Evolutionary conservation across 2,329 filamentous ascomycete genomes (phyloP).

Genomic region (Pseudofabraea citricarpa): DNA sequence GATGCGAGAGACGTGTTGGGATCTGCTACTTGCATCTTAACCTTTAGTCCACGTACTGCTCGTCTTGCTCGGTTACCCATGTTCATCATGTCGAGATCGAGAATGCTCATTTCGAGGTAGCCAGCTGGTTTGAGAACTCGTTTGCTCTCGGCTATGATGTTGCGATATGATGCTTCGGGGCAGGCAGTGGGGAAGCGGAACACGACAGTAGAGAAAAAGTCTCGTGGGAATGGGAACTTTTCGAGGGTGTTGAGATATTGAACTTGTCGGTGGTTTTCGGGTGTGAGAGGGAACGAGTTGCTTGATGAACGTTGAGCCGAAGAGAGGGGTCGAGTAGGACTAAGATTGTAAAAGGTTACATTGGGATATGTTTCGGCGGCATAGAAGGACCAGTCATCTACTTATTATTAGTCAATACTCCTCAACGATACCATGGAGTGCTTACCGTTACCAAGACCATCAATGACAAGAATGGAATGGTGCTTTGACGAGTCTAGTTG

Average conservation of each 20-base stretch:
- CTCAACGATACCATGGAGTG: constrained; percentile 1
- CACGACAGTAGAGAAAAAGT: constrained; percentile 72
- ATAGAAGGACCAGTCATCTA: constrained; percentile 80
- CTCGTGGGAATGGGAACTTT: constrained; percentile 69
- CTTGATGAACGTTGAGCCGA: constrained; percentile 34
- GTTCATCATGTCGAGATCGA: constrained; percentile 77
- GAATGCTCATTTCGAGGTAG: constrained; percentile 71
- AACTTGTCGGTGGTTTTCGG: constrained; percentile 71
- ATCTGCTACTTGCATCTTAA: constrained; percentile 58
- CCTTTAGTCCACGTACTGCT: constrained; percentile 66
- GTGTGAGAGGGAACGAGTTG: constrained; percentile 48
- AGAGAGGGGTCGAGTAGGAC: constrained; percentile 45
- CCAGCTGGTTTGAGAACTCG: constrained; percentile 75
- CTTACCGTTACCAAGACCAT: constrained; percentile 70
- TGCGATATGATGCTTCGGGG: constrained; percentile 63
- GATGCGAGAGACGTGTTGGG: constrained; percentile 56
- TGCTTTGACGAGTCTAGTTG: constrained; percentile 45
- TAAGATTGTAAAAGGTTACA: constrained; percentile 73
- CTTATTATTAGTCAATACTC: constrained; percentile 10
- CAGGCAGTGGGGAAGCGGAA: constrained; percentile 71
- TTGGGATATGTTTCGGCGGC: constrained; percentile 74
- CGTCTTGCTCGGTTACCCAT: constrained; percentile 71
- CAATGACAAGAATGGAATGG: constrained; percentile 68
- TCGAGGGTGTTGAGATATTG: constrained; percentile 52
- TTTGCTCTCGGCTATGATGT: constrained; percentile 69